phyloP scores from a whole-genome alignment of 192 early-diverging fungal species.

The Pilaira anomala region DNA sequence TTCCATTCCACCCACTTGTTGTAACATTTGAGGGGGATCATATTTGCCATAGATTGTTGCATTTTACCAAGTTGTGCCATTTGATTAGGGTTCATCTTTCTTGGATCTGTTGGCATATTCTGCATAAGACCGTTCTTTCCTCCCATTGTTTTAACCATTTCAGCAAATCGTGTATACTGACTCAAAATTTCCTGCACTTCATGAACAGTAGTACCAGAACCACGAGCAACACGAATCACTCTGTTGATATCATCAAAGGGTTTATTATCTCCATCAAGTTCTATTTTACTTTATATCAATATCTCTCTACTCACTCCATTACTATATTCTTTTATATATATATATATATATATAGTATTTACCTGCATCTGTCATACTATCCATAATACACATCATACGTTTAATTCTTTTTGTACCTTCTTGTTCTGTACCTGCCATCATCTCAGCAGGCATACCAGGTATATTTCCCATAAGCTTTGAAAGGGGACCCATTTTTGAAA shows the following conservation, averaged over 20 bases:
- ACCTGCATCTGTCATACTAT: conserved; percentile 86
- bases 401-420: conserved; percentile 59
- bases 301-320: no score
- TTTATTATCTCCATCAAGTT: conserved; percentile 85
- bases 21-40: conserved; percentile 71
- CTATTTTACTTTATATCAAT: conserved; percentile 29
- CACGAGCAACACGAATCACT: conserved; percentile 77
- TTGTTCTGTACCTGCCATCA: conserved; percentile 58
- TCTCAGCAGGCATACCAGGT: conserved; percentile 64
- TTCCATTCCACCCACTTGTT: conserved; percentile 46
- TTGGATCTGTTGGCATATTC: conserved; percentile 53
- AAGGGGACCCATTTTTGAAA: conserved; percentile 87
- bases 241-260: conserved; percentile 73
- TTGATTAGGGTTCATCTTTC: conserved; percentile 54
- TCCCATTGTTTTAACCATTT: conserved; percentile 91
- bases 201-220: conserved; percentile 75
- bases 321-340: no score
- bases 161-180: conserved; percentile 75
- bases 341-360: conserved; percentile 11
- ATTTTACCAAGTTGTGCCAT: conserved; percentile 58
- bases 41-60: conserved; percentile 66
- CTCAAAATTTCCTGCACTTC: conserved; percentile 84
- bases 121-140: conserved; percentile 83
- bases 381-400: conserved; percentile 88
- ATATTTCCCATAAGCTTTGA: conserved; percentile 77